These are phyloP conservation scores for Halophytophthora polymorphica DNA, from an alignment of 352 stramenopile species.

Conservation along the genomic window DNA sequence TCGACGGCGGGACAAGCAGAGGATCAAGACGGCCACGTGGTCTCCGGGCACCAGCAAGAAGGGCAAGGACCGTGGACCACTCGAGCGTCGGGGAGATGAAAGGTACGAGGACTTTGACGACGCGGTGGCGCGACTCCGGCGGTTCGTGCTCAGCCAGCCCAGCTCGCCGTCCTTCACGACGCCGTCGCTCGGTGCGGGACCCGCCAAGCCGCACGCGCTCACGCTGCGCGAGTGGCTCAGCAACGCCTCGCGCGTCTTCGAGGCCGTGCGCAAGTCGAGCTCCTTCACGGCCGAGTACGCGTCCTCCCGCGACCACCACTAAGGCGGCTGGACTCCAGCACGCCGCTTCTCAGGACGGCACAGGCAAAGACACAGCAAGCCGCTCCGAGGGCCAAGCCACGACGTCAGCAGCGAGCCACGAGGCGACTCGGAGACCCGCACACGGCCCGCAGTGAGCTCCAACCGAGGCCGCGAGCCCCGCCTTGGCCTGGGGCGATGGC, in stretches of 20 bases:
- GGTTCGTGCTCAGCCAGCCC: slow-evolving; percentile 27
- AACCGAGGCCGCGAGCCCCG: no score
- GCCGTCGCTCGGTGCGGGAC: no score
- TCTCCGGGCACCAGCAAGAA: slow-evolving; percentile 14
- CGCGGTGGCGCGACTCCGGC: slow-evolving; percentile 24
- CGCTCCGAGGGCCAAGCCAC: no score
- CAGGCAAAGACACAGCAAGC: no score
- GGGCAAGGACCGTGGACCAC: slow-evolving; percentile 1
- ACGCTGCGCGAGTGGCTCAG: slow-evolving; percentile 77
- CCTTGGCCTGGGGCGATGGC: no score
- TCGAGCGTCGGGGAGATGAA: neutral
- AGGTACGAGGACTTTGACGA: slow-evolving; percentile 33
- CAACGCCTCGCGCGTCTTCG: slow-evolving; percentile 65
- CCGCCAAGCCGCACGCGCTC: slow-evolving; percentile 19
- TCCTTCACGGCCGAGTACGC: slow-evolving; percentile 52
- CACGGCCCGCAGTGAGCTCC: no score
- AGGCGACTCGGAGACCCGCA: no score
- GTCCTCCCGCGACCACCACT: slow-evolving; percentile 39
- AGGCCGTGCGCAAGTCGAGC: slow-evolving; percentile 62
- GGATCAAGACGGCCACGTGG: neutral
- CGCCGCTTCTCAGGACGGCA: no score
- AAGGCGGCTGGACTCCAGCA: no score
- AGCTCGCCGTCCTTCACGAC: slow-evolving; percentile 26
- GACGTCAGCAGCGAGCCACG: no score
- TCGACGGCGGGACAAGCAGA: slow-evolving; percentile 13